Evolutionary conservation across 768 basidiomycete species (phyloP).

Genomic region (Collybia mongolica): DNA sequence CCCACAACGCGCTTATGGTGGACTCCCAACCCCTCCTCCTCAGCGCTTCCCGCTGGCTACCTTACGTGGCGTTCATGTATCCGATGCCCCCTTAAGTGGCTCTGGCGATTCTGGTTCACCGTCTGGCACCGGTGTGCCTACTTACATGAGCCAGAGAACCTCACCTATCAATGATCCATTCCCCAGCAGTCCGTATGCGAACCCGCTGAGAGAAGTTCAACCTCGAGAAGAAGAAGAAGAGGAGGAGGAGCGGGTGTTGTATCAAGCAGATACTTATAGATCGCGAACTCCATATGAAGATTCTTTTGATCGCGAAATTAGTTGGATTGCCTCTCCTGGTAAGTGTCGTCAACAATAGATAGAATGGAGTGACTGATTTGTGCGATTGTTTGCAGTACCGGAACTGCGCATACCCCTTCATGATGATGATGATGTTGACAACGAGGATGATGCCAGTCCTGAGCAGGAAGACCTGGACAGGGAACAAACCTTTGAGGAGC

Average conservation of each 20-base stretch:
- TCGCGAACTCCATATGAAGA: conserved; percentile 48
- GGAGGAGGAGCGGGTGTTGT: conserved; percentile 70
- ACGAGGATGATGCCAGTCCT: conserved; percentile 46
- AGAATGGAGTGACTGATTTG: conserved; percentile 8
- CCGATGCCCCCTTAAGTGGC: conserved; percentile 50
- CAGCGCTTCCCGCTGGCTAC: conserved; percentile 32
- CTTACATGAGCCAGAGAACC: conserved; percentile 44
- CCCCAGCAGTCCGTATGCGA: conserved; percentile 70
- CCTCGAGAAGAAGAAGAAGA: conserved; percentile 69
- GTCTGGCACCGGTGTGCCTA: conserved; percentile 46
- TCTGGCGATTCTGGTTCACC: conserved; percentile 42
- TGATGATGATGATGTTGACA: conserved; percentile 46
- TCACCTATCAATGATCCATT: conserved; percentile 59
- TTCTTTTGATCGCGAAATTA: conserved; percentile 58
- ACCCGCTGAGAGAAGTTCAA: conserved; percentile 63
- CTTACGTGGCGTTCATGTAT: conserved; percentile 43
- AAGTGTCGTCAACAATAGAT: conserved; percentile 21
- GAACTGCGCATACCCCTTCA: conserved; percentile 59
- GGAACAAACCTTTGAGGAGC: conserved; percentile 38
- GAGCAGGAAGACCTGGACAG: conserved; percentile 38
- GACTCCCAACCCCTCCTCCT: conserved; percentile 43
- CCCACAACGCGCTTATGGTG: conserved; percentile 37
- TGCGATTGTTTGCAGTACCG: conserved; percentile 46
- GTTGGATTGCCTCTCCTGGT: conserved; percentile 80
- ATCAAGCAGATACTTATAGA: conserved; percentile 53